phyloP scores from a whole-genome alignment of 2,329 filamentous ascomycete species.

The Aureobasidium sp. region DNA sequence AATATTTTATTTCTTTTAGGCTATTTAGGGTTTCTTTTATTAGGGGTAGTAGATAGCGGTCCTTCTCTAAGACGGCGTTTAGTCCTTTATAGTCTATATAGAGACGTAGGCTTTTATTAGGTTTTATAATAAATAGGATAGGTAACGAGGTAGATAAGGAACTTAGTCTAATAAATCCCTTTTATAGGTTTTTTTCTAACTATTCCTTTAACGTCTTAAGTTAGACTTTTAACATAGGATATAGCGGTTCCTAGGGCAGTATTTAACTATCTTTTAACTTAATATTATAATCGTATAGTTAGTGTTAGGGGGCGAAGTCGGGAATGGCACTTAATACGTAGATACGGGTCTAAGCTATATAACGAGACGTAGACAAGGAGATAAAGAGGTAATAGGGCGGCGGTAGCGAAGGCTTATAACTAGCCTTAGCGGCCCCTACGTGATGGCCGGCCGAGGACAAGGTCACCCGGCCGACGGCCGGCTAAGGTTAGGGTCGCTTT shows the following conservation, averaged over 20 bases:
- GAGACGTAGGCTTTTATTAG: conserved; percentile 22
- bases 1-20: conserved; percentile 23
- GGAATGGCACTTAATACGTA: too few relatives aligned
- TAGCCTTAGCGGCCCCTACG: too few relatives aligned
- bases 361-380: too few relatives aligned
- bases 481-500: too few relatives aligned
- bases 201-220: neutral
- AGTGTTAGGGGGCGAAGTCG: too few relatives aligned
- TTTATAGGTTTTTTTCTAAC: neutral
- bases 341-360: too few relatives aligned
- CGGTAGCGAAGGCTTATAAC: too few relatives aligned
- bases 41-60: conserved; percentile 28
- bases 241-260: neutral
- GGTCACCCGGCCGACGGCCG: too few relatives aligned
- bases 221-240: neutral
- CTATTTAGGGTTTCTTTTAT: conserved; percentile 28
- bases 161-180: neutral
- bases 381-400: too few relatives aligned
- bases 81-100: conserved; percentile 33
- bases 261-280: neutral
- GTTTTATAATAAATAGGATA: conserved; percentile 5
- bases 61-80: conserved; percentile 32
- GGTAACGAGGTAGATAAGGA: neutral
- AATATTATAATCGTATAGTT: conserved; percentile 4
- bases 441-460: too few relatives aligned